A percentile compares a stretch with the other conserved stretches of the same genome.
phyloP scores from a whole-genome alignment of 108 stramenopile species.

The Pseudonitzschia multistriata region DNA sequence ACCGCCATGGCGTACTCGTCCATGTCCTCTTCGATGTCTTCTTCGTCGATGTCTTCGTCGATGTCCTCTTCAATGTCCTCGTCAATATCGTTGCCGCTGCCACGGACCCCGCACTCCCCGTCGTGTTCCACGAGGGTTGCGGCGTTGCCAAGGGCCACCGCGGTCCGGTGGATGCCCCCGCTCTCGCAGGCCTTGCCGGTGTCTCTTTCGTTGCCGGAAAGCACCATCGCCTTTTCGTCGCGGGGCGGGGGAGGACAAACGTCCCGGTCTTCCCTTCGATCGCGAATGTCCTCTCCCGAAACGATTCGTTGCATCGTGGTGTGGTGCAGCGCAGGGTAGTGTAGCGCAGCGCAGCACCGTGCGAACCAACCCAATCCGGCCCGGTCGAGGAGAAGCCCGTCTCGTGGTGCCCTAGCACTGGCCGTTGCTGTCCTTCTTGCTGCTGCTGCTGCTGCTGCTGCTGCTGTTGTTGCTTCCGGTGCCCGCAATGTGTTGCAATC shows the following conservation, averaged over 20 bases:
- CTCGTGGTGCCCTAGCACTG: too few species aligned
- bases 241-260: not conserved
- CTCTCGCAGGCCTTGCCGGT: not conserved
- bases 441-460: not conserved
- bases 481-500: too few species aligned
- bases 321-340: too few species aligned
- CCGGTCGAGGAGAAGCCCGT: too few species aligned
- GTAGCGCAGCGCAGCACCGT: too few species aligned
- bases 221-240: not conserved
- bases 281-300: conserved; percentile 27
- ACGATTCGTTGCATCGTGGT: conserved; percentile 20
- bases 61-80: not conserved
- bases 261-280: not conserved
- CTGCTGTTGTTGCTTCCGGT: too few species aligned
- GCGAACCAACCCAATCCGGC: too few species aligned
- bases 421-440: too few species aligned
- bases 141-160: not conserved
- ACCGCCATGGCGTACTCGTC: not conserved
- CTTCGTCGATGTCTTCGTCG: not conserved
- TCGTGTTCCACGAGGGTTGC: conserved; percentile 25
- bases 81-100: not conserved
- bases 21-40: too few species aligned
- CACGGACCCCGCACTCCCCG: not conserved
- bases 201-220: not conserved
- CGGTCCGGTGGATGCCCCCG: not conserved